Evolutionary conservation across 257 asterid genomes (phyloP), one percentile per base, ranked within the genome.

Genomic region (Fraxinus pennsylvanica): DNA sequence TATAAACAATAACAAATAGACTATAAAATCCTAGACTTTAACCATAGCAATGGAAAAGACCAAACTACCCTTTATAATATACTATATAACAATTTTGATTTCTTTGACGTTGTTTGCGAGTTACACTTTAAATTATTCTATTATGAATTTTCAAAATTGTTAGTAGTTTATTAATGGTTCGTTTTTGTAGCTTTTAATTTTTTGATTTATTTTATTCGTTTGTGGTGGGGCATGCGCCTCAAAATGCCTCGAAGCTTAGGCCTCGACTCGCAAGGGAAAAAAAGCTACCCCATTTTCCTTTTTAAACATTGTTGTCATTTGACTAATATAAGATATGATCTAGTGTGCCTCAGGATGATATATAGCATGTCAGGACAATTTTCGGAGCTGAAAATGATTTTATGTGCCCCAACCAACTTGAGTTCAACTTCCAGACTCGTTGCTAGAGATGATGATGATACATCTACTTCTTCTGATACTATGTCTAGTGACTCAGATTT

Each of bases 331-430:
- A 84, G 84, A 85, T 89, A 84, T 84, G 87, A 83, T 87, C 91
- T 87, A 93, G 98, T 91, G 95, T 90, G 97, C 97, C 86, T 90
- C 99, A 96, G 99, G 99, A 96, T 96, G 99, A 88, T 93, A 85
- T 89, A 89, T 97, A 96, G 90, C 97, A 93, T 96, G 92, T 93
- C 99, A 63, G 99, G 96, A 66, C 98, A 88, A 86, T 93, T 96
- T 83, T 92, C 96, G 85, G 99, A 93, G 94, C 95, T 96, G 86
- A 92, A 93, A 86, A 88, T 93, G 97, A 87, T 91, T 82, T 90
- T 96, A 77, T 85, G 90, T 82, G 86, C 95, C 74, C 85, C 98
- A 72, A 86, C 92, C 83, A 84, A 86, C 86, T 85, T 85, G 81
- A 87, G 87, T 88, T 88, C 98, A 81, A 85, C 95, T 81, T 87